These are phyloP conservation scores for Pseudisothecium myosuroides DNA, from an alignment of 225 moss, liverwort and hornwort species.

Conservation along the genomic window DNA sequence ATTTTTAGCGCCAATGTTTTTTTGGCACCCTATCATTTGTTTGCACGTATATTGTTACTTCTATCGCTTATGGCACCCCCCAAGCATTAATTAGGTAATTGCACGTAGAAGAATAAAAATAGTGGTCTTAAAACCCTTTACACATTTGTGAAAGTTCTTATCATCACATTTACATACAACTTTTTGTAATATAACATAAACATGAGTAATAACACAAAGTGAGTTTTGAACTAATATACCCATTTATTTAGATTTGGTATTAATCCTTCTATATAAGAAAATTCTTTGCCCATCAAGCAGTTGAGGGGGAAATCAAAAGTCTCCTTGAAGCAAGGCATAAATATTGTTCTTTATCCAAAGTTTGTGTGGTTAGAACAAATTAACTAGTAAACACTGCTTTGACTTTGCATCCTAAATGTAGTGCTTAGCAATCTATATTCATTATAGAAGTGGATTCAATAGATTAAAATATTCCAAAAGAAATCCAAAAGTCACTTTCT, in stretches of 20 bases:
- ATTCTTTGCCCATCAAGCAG: no score
- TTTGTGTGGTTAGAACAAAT: rapidly evolving
- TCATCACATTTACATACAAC: neutral
- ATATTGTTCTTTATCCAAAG: neutral
- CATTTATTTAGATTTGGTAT: neutral
- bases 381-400: no score
- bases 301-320: rapidly evolving
- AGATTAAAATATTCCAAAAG: no score
- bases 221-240: neutral
- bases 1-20: no score
- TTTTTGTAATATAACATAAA: neutral
- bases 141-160: neutral
- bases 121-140: neutral
- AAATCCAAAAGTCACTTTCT: no score
- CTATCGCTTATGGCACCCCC: no score
- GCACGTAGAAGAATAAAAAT: rapidly evolving
- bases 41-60: no score
- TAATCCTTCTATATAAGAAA: rapidly evolving
- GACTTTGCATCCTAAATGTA: neutral
- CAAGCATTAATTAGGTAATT: no score
- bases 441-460: no score
- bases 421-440: neutral
- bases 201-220: neutral
- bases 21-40: no score
- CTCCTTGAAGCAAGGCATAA: rapidly evolving